Evolutionary conservation across 768 basidiomycete species (phyloP), one percentile per base, ranked within the genome.

Genomic region (Lentinula guzmanii): DNA sequence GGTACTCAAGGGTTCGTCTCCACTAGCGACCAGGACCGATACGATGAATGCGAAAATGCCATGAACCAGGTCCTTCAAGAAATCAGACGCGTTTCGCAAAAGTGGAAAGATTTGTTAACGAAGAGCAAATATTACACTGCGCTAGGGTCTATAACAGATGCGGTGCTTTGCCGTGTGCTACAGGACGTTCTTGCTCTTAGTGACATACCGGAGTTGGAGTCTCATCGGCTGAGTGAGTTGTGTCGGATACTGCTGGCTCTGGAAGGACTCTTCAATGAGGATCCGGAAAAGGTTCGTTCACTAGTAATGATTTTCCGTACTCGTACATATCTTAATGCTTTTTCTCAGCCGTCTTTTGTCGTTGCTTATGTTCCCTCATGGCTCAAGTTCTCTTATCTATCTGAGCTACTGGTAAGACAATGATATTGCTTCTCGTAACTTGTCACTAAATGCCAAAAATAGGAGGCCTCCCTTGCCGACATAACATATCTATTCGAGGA

Each of bases 341-440:
- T 18, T 31, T 24, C 7, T 50, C 48, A 90, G 83, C 80, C 87
- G 18, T 89, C 91, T 0, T 86, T 90, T 52, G 86, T 93, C 6
- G 89, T 89, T 0, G 86, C 85, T 0, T 93, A 92, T 64, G 91
- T 95, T n/a, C 90, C 92, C 1, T 87, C 85, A 11, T 98, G 95
- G 95, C 79, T 97, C 66, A 96, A 96, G 72, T 96, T 92, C 72
- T 93, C 90, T 18, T 98, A 98, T 72, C 79, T 97, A 4, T 92
- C 92, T 1, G 95, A 97, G 71, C 81, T 98, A 11, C 71, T 98
- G 79, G 94, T 95, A 62, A 51, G 90, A 79, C 31, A 3, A 55
- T 64, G n/a, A 18, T 9, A 55, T 11, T 58, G 28, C 28, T 51
- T 43, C 21, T 62, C 39, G 16, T 58, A 43, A 28, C 18, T 13